Evolutionary conservation across 2,329 filamentous ascomycete species (phyloP).

Genomic region (Ophiostoma australiae): DNA sequence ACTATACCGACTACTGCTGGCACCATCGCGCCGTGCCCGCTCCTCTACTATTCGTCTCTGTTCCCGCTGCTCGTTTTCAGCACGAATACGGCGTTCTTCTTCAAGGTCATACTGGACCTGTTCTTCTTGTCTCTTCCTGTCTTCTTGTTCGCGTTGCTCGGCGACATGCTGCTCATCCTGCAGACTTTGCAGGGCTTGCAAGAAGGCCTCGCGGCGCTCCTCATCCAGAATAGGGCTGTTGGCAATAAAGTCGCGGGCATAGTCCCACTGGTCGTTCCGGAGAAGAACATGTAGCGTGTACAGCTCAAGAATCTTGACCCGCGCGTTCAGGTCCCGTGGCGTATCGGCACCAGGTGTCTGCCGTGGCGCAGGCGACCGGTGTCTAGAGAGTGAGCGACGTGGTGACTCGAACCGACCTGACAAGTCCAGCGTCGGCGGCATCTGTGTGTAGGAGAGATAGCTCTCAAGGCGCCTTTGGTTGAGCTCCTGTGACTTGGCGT

Average conservation of each 20-base stretch:
- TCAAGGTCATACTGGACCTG: slow-evolving; percentile 53
- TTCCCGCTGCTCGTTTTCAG: slow-evolving; percentile 57
- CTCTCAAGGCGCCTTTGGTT: slow-evolving; percentile 86
- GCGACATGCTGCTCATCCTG: slow-evolving; percentile 76
- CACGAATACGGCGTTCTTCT: slow-evolving; percentile 50
- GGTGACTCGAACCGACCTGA: slow-evolving; percentile 52
- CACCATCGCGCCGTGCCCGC: slow-evolving; percentile 47
- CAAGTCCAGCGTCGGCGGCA: slow-evolving; percentile 65
- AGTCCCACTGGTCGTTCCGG: slow-evolving; percentile 92
- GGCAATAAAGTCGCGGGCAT: slow-evolving; percentile 83
- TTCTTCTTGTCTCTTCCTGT: slow-evolving; percentile 52
- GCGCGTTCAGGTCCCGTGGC: slow-evolving; percentile 74
- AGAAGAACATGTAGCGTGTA: slow-evolving; percentile 95
- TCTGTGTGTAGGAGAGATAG: slow-evolving; percentile 73
- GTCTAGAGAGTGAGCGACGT: slow-evolving; percentile 30
- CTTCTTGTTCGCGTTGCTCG: slow-evolving; percentile 60
- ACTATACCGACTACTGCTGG: neutral
- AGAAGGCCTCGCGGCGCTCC: slow-evolving; percentile 81
- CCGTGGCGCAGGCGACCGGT: slow-evolving; percentile 35
- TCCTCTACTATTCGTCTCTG: slow-evolving; percentile 51
- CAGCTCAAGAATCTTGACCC: slow-evolving; percentile 88
- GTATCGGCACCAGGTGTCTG: slow-evolving; percentile 65
- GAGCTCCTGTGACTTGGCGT: slow-evolving; percentile 73
- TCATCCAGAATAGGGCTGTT: slow-evolving; percentile 85
- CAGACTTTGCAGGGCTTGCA: slow-evolving; percentile 76